These are phyloP conservation scores for Carallia brachiata DNA, from an alignment of 345 rosid species.

Conservation along the genomic window DNA sequence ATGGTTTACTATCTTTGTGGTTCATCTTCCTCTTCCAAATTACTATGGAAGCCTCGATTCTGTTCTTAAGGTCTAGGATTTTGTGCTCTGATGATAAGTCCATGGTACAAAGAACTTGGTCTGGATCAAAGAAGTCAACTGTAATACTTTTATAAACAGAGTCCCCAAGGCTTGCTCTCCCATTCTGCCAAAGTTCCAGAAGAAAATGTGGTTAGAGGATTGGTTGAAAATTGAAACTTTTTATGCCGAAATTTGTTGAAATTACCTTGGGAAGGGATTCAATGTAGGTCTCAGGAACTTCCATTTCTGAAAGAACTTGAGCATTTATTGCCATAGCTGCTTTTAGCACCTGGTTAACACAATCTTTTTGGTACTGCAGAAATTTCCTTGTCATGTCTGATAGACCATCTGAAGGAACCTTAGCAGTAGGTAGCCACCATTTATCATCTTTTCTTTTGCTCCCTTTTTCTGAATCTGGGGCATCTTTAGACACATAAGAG, in stretches of 20 bases:
- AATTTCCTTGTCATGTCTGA: conserved; percentile 67
- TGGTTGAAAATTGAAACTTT: background rate
- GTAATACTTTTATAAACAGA: conserved; percentile 65
- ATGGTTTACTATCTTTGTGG: conserved; percentile 72
- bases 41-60: conserved; percentile 83
- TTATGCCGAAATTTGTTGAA: background rate
- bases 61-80: conserved; percentile 77
- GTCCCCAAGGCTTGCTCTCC: conserved; percentile 87
- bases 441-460: conserved; percentile 64
- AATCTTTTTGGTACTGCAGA: conserved; percentile 74
- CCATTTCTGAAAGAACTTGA: conserved; percentile 84
- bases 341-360: conserved; percentile 85
- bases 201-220: conserved; percentile 8
- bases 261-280: conserved; percentile 85
- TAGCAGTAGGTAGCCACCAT: conserved; percentile 87
- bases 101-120: conserved; percentile 62
- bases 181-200: conserved; percentile 46
- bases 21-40: conserved; percentile 90
- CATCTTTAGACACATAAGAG: conserved; percentile 58
- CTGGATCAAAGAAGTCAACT: conserved; percentile 73
- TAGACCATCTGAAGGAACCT: conserved; percentile 74
- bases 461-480: conserved; percentile 57
- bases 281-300: conserved; percentile 77
- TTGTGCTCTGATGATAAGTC: conserved; percentile 79
- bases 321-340: conserved; percentile 97